Conservation (phyloP, 495 filamentous ascomycete species). For the Lasiosphaeris hirsuta region DNA sequence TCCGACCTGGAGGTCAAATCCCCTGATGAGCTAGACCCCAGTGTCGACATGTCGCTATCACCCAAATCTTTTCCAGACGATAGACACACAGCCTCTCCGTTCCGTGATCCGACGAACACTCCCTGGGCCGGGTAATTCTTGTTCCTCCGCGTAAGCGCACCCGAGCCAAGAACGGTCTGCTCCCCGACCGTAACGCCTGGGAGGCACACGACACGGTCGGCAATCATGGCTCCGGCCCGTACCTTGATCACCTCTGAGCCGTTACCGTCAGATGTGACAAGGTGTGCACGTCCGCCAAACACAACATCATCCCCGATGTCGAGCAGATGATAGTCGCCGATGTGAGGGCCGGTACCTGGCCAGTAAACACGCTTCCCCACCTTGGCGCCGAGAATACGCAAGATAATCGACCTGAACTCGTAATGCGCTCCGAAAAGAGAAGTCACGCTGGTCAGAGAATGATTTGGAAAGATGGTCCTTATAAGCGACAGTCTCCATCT, state of each 20-base stretch:
- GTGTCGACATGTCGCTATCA: not conserved
- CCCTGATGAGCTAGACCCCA: too few relatives aligned
- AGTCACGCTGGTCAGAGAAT: slow-evolving; percentile 30
- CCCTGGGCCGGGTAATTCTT: slow-evolving; percentile 35
- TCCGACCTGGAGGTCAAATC: too few relatives aligned
- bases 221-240: slow-evolving; percentile 42
- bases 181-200: slow-evolving; percentile 37
- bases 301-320: slow-evolving; percentile 49
- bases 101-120: slow-evolving; percentile 44
- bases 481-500: slow-evolving; percentile 36
- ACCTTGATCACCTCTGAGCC: slow-evolving; percentile 40
- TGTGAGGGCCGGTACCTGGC: slow-evolving; percentile 44
- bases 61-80: not conserved
- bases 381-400: slow-evolving; percentile 40
- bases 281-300: slow-evolving; percentile 40
- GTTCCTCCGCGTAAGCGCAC: slow-evolving; percentile 39
- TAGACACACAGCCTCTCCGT: slow-evolving; percentile 41
- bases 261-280: slow-evolving; percentile 43
- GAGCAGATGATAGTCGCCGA: slow-evolving; percentile 45
- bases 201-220: slow-evolving; percentile 21
- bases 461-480: slow-evolving; percentile 31
- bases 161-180: slow-evolving; percentile 41
- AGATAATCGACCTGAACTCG: slow-evolving; percentile 39
- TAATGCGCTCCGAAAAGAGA: slow-evolving; percentile 42
- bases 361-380: slow-evolving; percentile 47